Conservation (phyloP, 495 filamentous ascomycete genomes). For the Podospora fimiseda region DNA sequence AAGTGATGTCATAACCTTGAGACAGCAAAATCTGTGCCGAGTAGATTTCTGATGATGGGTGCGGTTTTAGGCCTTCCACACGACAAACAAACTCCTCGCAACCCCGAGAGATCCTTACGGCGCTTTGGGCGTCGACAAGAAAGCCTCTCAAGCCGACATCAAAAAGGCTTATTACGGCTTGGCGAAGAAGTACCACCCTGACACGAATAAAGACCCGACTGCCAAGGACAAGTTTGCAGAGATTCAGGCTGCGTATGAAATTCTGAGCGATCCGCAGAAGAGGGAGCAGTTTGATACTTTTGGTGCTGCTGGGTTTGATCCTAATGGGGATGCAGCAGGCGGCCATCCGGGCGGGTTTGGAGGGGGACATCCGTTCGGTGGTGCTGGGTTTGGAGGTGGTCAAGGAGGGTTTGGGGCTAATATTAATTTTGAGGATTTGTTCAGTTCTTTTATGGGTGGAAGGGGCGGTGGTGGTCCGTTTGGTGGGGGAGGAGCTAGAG, state of each 20-base stretch:
- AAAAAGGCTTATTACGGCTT: slow-evolving; percentile 98
- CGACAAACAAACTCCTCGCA: slow-evolving; percentile 54
- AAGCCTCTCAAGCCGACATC: slow-evolving; percentile 76
- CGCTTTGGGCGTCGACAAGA: slow-evolving; percentile 74
- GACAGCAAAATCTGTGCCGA: background rate
- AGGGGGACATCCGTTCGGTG: slow-evolving; percentile 53
- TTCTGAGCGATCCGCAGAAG: slow-evolving; percentile 87
- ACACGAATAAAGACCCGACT: slow-evolving; percentile 87
- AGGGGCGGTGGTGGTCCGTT: slow-evolving; percentile 44
- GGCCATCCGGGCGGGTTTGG: slow-evolving; percentile 63
- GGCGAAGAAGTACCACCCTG: slow-evolving; percentile 97
- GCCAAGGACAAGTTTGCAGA: slow-evolving; percentile 94
- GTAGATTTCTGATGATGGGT: background rate
- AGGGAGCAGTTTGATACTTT: slow-evolving; percentile 84
- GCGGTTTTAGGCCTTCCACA: slow-evolving; percentile 77
- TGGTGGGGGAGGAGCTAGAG: slow-evolving; percentile 36
- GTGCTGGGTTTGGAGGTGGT: slow-evolving; percentile 52
- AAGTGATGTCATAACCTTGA: background rate
- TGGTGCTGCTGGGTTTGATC: slow-evolving; percentile 83
- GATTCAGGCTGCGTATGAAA: slow-evolving; percentile 85
- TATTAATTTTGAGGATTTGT: slow-evolving; percentile 93
- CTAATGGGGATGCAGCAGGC: too few relatives aligned
- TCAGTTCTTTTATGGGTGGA: slow-evolving; percentile 70
- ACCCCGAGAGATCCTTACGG: slow-evolving; percentile 75
- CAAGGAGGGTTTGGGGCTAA: slow-evolving; percentile 63